A percentile compares a stretch with the other conserved stretches of the same genome.
phyloP scores from a whole-genome alignment of 139 green algal genomes.

The Chlamydomonas eustigma region DNA sequence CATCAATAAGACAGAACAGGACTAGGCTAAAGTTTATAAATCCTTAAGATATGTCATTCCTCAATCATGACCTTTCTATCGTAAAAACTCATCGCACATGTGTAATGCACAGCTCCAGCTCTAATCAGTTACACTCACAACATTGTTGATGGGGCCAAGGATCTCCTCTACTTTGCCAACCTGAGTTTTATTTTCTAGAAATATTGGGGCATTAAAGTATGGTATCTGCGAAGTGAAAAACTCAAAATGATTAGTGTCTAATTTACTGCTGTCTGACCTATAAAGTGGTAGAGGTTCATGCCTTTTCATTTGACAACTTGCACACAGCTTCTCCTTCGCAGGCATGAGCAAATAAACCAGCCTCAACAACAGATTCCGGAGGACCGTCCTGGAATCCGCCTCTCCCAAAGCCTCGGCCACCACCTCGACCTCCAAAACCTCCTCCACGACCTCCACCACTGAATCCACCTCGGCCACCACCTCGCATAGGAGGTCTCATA shows the following conservation, averaged over 20 bases:
- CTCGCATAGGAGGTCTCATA: conserved; percentile 31
- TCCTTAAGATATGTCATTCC: too few relatives aligned
- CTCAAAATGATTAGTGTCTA: too few relatives aligned
- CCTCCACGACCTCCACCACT: conserved; percentile 26
- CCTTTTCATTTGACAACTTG: conserved; percentile 95
- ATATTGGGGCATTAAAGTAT: conserved; percentile 99
- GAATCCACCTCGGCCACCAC: conserved; percentile 23
- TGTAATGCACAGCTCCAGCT: background rate
- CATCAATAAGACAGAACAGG: too few relatives aligned
- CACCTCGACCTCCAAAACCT: conserved; percentile 21
- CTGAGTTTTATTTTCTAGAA: conserved; percentile 95
- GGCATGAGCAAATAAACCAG: conserved; percentile 85
- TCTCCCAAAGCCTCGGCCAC: conserved; percentile 22
- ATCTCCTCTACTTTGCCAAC: conserved; percentile 99
- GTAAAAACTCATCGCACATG: too few relatives aligned
- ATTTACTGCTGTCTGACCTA: too few relatives aligned
- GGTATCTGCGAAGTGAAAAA: conserved; percentile 73
- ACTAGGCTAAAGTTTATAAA: too few relatives aligned
- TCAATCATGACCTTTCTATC: too few relatives aligned
- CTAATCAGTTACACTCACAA: conserved; percentile 41
- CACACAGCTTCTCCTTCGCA: conserved; percentile 97
- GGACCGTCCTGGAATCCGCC: conserved; percentile 34
- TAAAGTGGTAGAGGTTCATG: too few relatives aligned
- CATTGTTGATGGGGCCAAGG: conserved; percentile 89
- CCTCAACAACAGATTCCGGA: conserved; percentile 75